Percentiles rank a stretch among this genome's conserved stretches.
Conservation (phyloP, 2,329 filamentous ascomycete genomes). For the Xylariales sp. region DNA sequence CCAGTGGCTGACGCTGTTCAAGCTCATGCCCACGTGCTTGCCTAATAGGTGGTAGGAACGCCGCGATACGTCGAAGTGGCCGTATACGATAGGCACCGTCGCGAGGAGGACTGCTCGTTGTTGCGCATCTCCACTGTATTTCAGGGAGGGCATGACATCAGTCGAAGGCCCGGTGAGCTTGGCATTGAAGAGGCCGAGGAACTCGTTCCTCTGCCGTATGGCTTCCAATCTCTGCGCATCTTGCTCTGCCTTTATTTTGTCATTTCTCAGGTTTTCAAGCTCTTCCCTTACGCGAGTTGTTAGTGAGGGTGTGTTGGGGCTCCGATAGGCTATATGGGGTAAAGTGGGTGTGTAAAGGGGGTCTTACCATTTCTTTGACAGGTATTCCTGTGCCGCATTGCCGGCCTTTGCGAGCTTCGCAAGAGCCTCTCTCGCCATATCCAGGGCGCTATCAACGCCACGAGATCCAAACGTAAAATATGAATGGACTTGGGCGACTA, state of each 20-base stretch:
- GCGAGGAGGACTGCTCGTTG: constrained; percentile 47
- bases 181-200: constrained; percentile 41
- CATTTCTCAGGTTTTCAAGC: neutral
- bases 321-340: too few relatives aligned
- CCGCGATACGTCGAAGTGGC: constrained; percentile 45
- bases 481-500: too few relatives aligned
- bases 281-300: constrained; percentile 10
- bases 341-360: neutral
- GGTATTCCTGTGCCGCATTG: constrained; percentile 16
- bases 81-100: constrained; percentile 47
- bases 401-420: constrained; percentile 11
- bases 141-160: constrained; percentile 42
- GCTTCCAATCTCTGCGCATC: constrained; percentile 1
- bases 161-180: constrained; percentile 44
- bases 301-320: neutral
- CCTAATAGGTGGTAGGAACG: constrained; percentile 46
- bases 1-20: constrained; percentile 49
- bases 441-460: neutral
- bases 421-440: constrained; percentile 9
- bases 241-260: neutral
- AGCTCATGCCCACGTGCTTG: constrained; percentile 47
- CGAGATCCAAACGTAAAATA: neutral
- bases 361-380: constrained; percentile 15
- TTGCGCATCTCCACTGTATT: constrained; percentile 35
- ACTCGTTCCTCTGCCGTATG: constrained; percentile 39